A percentile compares a stretch with the other conserved stretches of the same genome.
Evolutionary conservation across 108 stramenopile genomes (phyloP).

Genomic region (Nitzschia putrida): DNA sequence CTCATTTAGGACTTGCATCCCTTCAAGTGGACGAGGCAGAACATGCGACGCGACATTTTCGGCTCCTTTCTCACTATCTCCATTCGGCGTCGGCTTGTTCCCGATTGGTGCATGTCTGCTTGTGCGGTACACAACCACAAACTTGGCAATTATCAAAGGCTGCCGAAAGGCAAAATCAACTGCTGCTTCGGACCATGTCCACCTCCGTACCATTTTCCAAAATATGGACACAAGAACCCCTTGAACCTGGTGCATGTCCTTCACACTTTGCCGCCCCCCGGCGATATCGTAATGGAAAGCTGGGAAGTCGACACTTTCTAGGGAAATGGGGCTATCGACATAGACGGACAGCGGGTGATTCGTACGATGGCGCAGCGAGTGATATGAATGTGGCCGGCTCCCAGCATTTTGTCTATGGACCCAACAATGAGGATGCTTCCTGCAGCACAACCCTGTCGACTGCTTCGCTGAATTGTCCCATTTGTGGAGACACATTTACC

Average conservation of each 20-base stretch:
- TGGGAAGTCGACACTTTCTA: conserved; percentile 59
- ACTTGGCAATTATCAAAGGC: conserved; percentile 57
- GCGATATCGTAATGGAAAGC: conserved; percentile 65
- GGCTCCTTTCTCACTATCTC: conserved; percentile 63
- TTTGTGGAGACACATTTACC: conserved; percentile 48
- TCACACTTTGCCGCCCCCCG: conserved; percentile 51
- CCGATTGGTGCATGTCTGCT: conserved; percentile 59
- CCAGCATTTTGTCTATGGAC: conserved; percentile 53
- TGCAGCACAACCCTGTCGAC: not conserved
- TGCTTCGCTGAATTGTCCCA: conserved; percentile 25
- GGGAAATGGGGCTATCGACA: conserved; percentile 70
- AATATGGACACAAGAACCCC: conserved; percentile 33
- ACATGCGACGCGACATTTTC: conserved; percentile 50
- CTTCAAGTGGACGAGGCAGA: conserved; percentile 34
- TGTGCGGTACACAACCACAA: conserved; percentile 61
- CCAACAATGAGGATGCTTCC: not conserved
- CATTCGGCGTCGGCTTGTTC: conserved; percentile 45
- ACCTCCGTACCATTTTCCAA: conserved; percentile 41
- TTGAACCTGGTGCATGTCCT: conserved; percentile 7
- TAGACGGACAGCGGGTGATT: conserved; percentile 66
- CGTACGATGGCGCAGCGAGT: conserved; percentile 35
- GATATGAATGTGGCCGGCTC: conserved; percentile 61
- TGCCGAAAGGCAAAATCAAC: conserved; percentile 38
- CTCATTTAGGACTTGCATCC: conserved; percentile 59
- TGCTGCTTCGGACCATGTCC: conserved; percentile 22